Percentiles rank a stretch among this genome's conserved stretches.
These are phyloP conservation scores for Chrysoporthe deuterocubensis DNA, from an alignment of 2,329 filamentous ascomycete species.

Conservation along the genomic window DNA sequence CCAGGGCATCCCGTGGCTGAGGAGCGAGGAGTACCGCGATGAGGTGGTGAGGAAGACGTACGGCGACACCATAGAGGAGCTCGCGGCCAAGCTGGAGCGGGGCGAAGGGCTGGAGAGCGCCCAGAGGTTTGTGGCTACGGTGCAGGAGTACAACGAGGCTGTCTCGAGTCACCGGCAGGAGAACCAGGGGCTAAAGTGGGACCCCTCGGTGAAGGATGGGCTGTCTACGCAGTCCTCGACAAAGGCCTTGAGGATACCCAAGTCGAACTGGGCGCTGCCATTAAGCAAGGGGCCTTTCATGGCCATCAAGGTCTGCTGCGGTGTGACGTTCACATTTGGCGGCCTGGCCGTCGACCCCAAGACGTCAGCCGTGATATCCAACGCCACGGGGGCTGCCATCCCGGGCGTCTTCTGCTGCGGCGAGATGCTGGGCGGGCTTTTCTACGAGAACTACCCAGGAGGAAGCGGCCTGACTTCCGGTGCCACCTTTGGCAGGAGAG, in stretches of 20 bases:
- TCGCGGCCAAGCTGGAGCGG: conserved; percentile 53
- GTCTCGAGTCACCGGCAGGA: conserved; percentile 51
- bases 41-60: conserved; percentile 59
- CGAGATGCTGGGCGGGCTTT: conserved; percentile 69
- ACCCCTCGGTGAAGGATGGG: conserved; percentile 65
- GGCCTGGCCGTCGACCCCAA: conserved; percentile 60
- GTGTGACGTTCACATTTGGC: conserved; percentile 72
- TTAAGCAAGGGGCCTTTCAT: conserved; percentile 61
- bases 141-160: conserved; percentile 62
- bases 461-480: conserved; percentile 66
- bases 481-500: conserved; percentile 53
- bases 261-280: conserved; percentile 69
- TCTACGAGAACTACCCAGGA: conserved; percentile 67
- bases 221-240: conserved; percentile 61
- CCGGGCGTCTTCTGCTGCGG: conserved; percentile 63
- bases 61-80: conserved; percentile 55
- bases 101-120: conserved; percentile 51
- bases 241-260: conserved; percentile 51
- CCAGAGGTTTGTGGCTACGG: conserved; percentile 53
- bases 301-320: conserved; percentile 66
- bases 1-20: conserved; percentile 54
- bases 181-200: conserved; percentile 51
- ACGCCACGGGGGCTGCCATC: conserved; percentile 49
- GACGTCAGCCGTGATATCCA: conserved; percentile 56
- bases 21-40: conserved; percentile 64